Percentiles rank a stretch among this genome's conserved stretches.
phyloP scores from a whole-genome alignment of 306 rosid species.

The Mucuna pruriens region DNA sequence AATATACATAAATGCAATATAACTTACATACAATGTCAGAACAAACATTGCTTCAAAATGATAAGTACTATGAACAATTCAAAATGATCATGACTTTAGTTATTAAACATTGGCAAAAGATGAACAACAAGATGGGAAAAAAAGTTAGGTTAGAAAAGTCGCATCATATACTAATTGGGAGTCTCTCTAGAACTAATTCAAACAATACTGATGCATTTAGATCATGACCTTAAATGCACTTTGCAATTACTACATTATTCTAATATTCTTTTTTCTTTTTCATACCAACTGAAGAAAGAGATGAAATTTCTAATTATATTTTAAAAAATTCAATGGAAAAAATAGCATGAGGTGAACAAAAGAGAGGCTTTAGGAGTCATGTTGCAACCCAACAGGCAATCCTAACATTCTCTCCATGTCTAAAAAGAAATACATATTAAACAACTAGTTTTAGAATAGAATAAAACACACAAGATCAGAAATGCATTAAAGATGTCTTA shows the following conservation, averaged over 20 bases:
- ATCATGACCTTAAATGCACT: background rate
- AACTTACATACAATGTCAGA: no score
- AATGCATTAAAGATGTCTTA: conserved; percentile 45
- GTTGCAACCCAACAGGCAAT: conserved; percentile 22
- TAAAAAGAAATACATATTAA: background rate
- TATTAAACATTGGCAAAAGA: background rate
- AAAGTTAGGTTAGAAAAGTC: conserved; percentile 48
- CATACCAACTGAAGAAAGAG: background rate
- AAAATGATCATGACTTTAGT: background rate
- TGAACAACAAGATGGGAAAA: conserved; percentile 11
- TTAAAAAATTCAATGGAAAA: conserved; percentile 16
- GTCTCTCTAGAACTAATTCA: conserved; percentile 48
- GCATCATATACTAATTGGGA: conserved; percentile 46
- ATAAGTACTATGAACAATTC: background rate
- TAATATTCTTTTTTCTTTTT: background rate
- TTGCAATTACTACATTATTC: background rate
- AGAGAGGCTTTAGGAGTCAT: conserved; percentile 18
- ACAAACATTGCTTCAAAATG: background rate
- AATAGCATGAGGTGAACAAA: conserved; percentile 1
- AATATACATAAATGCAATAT: no score
- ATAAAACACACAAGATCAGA: conserved; percentile 7
- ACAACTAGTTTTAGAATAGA: conserved; percentile 1
- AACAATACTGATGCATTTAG: conserved; percentile 31
- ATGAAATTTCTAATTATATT: background rate
- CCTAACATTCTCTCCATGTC: conserved; percentile 11